Evolutionary conservation across 441 rosid species (phyloP), one percentile per base, ranked within the genome.

Genomic region (Gossypium davidsonii): DNA sequence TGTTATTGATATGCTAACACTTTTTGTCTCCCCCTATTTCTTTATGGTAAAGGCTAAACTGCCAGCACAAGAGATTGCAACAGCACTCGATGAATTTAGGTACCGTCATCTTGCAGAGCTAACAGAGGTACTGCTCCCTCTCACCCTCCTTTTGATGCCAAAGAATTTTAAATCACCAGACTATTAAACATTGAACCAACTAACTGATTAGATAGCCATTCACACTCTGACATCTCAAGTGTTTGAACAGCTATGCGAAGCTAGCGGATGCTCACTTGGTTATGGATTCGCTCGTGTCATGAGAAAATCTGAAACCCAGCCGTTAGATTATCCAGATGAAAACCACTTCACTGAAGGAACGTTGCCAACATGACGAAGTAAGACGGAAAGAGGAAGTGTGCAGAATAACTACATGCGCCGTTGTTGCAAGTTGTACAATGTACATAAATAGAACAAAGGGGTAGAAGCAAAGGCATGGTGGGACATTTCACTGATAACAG

Each of bases 21-120:
- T 12, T 20, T 17, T 42, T 31, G 55, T 63, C 17, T 17, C 7
- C 20, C 20, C 1, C 67, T 56, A 34, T 70, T 20, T 79, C 2
- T 39, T 39, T 39, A 8, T 39, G 44, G 11, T 39, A 39, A 39
- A 94, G 98, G 92, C 96, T 60, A 94, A 94, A 82, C 81, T 94
- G 73, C 98, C 97, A 6, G 76, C 70, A 14, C 88, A 97, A 0
- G 98, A 92, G 87, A 94, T 94, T 23, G 93, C 96, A n/a, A 82
- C 92, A 56, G 85, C 98, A 15, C 92, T 94, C 74, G 91, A 92
- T 37, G 97, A 91, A 77, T 94, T 89, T 76, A 90, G 98, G 79
- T 83, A 90, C 58, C 98, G 96, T 63, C 98, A 94, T 78, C 82
- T 94, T 72, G 87, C 97, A 6, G 97, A 92, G 81, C 91, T 94